Evolutionary conservation across 106 monocot genomes (phyloP), one percentile per base, ranked within the genome.

Genomic region (Allium fistulosum): DNA sequence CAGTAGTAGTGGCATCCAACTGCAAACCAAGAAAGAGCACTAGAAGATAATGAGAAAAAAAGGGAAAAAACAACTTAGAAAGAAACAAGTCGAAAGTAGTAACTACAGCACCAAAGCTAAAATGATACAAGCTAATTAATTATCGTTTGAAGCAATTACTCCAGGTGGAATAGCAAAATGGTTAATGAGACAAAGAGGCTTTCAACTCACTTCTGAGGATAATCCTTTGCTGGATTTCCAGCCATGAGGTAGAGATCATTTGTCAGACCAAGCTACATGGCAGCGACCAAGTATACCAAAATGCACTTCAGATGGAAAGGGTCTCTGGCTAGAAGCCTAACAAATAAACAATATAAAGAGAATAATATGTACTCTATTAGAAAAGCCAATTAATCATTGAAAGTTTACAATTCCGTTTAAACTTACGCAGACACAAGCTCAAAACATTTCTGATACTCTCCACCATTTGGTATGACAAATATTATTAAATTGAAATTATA

Each of bases 1-100:
- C 99, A 90, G 53, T 79, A 82, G 73, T 99, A 99, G 77, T 99
- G 92, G 72, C 99, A 99, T 67, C 93, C 99, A 61, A 99, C 87
- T 76, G 93, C 85, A 75, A 99, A 99, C 93, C 99, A 99, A 18
- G 99, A 93, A 61, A 93, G 70, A 69, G 93, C 83, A 78, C 93
- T 99, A 77, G 46, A 71, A 48, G 68, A 60, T 53, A 61, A 62
- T 46, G 49, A 28, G 14, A 48, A 18, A 71, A 7, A 15, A 15
- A 67, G 3, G 3, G n/a, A n/a, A n/a, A n/a, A 11, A 66, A 60
- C 52, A 55, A 17, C 65, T 62, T 18, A 65, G 65, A 51, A 9
- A 65, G 16, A 49, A 28, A 28, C n/a, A 3, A 10, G 4, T 10
- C 28, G 45, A 61, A 11, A 63, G 15, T 13, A 53, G 16, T 46